Base-by-base conservation (phyloP, 305 asterid species). In the Withania somnifera region DNA sequence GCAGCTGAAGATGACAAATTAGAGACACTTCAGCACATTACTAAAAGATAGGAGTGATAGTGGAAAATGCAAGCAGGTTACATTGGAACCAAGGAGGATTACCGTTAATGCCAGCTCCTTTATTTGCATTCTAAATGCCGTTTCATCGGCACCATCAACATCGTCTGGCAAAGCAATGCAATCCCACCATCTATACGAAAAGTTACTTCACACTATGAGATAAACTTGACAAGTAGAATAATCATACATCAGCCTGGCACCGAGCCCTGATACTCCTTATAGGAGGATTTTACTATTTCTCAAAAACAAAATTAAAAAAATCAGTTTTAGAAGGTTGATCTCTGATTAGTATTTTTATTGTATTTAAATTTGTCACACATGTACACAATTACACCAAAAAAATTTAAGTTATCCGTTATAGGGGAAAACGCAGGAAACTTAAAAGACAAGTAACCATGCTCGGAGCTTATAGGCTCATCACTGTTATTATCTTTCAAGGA, bases 151-250 rank as follows among this genome's bases (percentile, higher is more conserved):
- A 61, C 84, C 82, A 77, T 92, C 94, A 82, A 96, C 90, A 89
- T 96, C 99, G 56, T 88, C 97, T 6, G 99, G 98, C 81, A 93
- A 90, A 60, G 97, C 92, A 85, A 94, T 85, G 89, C 97, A 92
- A 52, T 91, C 98, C 98, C 98, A 96, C 98, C 99, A 96, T 90
- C 99, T 95, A 82, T 54, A 87, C 83, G 85, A 76, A 50, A 75
- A 17, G 28, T 51, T 24, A 50, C 28, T 76, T 28, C 38, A 51
- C 38, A 76, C 47, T 28, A 51, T 53, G 58, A 51, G 13, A 69
- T 26, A 11, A 51, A 51, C 80, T 28, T 45, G 78, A 71, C 47
- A 30, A 17, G 24, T n/a, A 60, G 45, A 78, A 47, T 17, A 78
- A 71, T 14, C 64, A 52, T 71, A 19, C 78, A 71, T 71, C 78